Evolutionary conservation across 371 early-diverging fungal species (phyloP), one percentile per base, ranked within the genome.

Genomic region (Mortierella sp.): DNA sequence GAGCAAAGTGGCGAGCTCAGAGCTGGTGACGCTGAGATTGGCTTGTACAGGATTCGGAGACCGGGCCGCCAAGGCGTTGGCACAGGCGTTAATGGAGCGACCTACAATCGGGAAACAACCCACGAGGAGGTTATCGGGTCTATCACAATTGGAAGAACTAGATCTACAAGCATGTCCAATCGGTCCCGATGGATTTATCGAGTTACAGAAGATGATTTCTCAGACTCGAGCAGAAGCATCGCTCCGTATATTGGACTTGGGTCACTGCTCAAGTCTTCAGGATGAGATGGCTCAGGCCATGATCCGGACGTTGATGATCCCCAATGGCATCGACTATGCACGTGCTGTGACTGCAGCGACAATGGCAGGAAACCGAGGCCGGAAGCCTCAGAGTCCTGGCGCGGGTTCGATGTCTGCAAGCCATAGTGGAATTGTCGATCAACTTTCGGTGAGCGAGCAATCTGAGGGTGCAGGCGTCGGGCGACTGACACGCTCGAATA

Each of bases 91-190:
- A 1, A 12, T 53, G 53, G 12, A 11, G 53, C 26, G 19, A 9
- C 30, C 56, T 21, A 46, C 29, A 53, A 43, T 16, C 1, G 21
- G 43, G 9, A 26, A 23, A 2, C 19, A 11, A 4, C n/a, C 23
- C 6, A 19, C 37, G 16, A 51, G 18, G 47, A 25, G 60, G 52
- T 48, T 55, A 28, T 48, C 58, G 11, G 60, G 50, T 4, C 9
- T 48, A 21, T 75, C 65, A 23, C 72, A 65, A 46, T 52, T 77
- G n/a, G 66, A 68, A 30, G 77, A 77, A 14, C 47, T 77, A n/a
- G 77, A 77, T 52, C 29, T 77, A n/a, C 77, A 72, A 26, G 77
- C 65, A 4, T 72, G 72, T 48, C 47, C 65, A 11, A 68, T 77
- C 2, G 59, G 68, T 14, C 44, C 66, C 7, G 55, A 53, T 15